Conservation (phyloP, 2,329 filamentous ascomycete genomes). For the Cryphonectria japonica region DNA sequence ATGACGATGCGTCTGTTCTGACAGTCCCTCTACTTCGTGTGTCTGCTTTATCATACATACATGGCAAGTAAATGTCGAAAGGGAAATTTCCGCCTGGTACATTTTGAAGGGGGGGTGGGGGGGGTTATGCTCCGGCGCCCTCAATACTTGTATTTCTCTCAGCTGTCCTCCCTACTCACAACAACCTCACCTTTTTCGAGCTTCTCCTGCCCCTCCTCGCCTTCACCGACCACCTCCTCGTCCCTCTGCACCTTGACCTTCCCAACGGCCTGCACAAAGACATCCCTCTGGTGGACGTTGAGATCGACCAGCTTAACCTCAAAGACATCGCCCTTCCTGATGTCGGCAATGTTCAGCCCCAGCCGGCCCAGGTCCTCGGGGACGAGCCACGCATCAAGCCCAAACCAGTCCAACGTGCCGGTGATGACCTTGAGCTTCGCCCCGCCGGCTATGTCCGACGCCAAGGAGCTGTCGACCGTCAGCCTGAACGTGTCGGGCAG, state of each 20-base stretch:
- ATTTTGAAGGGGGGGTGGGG: neutral
- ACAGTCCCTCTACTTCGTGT: neutral
- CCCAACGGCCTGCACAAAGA: constrained; percentile 52
- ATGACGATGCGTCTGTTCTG: no score
- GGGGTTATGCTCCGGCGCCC: no score
- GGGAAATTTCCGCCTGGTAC: neutral
- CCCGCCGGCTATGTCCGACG: constrained; percentile 33
- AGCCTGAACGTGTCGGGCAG: constrained; percentile 55
- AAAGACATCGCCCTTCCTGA: constrained; percentile 55
- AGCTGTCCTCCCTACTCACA: neutral
- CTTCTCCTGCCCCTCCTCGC: neutral
- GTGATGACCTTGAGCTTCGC: constrained; percentile 36
- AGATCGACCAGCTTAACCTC: constrained; percentile 59
- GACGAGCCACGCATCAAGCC: constrained; percentile 48
- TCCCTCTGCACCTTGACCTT: constrained; percentile 31
- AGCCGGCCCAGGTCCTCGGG: constrained; percentile 43
- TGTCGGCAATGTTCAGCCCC: constrained; percentile 43
- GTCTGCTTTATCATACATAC: neutral
- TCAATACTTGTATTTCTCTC: no score
- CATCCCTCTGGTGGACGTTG: constrained; percentile 51
- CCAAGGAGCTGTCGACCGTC: constrained; percentile 46
- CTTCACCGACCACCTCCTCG: neutral
- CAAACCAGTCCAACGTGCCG: constrained; percentile 54
- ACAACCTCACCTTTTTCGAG: neutral
- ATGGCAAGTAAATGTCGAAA: neutral